Conservation (phyloP, 1,284 basidiomycete species). For the Papiliotrema laurentii region DNA sequence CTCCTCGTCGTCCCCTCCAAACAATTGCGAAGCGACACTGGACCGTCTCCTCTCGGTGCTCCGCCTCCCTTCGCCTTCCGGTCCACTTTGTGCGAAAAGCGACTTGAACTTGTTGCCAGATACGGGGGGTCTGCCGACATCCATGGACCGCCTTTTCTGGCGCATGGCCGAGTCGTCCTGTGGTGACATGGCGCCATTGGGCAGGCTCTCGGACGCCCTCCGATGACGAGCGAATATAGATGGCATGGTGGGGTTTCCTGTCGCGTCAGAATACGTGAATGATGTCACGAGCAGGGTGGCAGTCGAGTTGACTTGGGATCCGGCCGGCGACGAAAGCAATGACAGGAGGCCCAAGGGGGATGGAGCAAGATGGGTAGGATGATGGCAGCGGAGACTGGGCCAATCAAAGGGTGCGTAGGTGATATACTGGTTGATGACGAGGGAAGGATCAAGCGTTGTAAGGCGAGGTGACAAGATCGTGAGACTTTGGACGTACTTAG, state of each 20-base stretch:
- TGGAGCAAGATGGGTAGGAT: no score
- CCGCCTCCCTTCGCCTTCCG: not conserved
- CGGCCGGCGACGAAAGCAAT: no score
- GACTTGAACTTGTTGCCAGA: slow-evolving; percentile 2
- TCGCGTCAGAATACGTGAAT: no score
- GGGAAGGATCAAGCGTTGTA: no score
- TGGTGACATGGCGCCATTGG: not conserved
- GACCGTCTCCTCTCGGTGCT: not conserved
- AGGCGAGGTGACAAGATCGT: no score
- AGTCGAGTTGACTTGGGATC: no score
- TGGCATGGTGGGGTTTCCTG: slow-evolving; percentile 3
- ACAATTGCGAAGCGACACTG: slow-evolving; percentile 1
- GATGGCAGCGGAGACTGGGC: no score
- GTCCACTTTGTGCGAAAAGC: not conserved
- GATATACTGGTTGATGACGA: no score
- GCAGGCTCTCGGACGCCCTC: not conserved
- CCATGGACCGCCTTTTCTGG: not conserved
- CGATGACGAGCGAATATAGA: slow-evolving; percentile 4
- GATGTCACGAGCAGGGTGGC: no score
- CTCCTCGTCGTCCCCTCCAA: slow-evolving; percentile 1
- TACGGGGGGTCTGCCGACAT: slow-evolving; percentile 1
- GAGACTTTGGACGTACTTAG: no score
- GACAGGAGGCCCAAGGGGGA: no score
- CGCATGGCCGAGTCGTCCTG: not conserved
- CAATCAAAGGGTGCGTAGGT: no score